phyloP scores from a whole-genome alignment of 257 asterid genomes.

The Rubia yunnanensis region DNA sequence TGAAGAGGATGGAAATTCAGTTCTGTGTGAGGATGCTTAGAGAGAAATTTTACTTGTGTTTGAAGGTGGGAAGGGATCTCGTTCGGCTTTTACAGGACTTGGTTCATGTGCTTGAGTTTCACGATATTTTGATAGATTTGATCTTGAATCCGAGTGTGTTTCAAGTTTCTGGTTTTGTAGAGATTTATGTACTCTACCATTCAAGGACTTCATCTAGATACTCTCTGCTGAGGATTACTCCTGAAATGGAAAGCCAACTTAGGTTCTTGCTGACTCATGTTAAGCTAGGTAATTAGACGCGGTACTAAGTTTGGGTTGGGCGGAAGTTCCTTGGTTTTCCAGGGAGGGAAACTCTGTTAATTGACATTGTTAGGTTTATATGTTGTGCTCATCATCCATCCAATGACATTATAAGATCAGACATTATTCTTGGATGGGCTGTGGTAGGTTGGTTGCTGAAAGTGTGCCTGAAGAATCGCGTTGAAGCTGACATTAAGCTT shows the following conservation, averaged over 20 bases:
- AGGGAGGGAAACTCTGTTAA: constrained; percentile 3
- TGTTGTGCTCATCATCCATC: constrained; percentile 1
- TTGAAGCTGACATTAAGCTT: constrained; percentile 3
- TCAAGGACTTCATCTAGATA: constrained; percentile 1
- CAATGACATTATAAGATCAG: constrained; percentile 2
- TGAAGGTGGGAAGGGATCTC: constrained; percentile 6
- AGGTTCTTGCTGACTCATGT: constrained; percentile 3
- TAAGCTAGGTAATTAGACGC: background rate
- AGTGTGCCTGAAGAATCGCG: background rate
- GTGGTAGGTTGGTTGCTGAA: constrained; percentile 2
- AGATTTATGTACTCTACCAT: background rate
- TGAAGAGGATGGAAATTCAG: constrained; percentile 8
- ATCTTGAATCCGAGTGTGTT: constrained; percentile 4
- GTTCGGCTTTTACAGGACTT: constrained; percentile 5
- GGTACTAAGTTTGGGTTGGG: background rate
- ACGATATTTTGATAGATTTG: constrained; percentile 3
- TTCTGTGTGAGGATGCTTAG: constrained; percentile 10
- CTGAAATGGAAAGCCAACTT: constrained; percentile 2
- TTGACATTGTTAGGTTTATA: constrained; percentile 6
- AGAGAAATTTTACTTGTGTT: constrained; percentile 1
- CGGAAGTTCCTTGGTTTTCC: constrained; percentile 4
- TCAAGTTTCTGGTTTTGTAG: background rate
- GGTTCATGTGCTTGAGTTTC: constrained; percentile 6
- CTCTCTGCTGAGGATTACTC: background rate
- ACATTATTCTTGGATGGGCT: constrained; percentile 3